Evolutionary conservation across 2,329 filamentous ascomycete species (phyloP).

Genomic region (Hymenoscyphus infarciens): DNA sequence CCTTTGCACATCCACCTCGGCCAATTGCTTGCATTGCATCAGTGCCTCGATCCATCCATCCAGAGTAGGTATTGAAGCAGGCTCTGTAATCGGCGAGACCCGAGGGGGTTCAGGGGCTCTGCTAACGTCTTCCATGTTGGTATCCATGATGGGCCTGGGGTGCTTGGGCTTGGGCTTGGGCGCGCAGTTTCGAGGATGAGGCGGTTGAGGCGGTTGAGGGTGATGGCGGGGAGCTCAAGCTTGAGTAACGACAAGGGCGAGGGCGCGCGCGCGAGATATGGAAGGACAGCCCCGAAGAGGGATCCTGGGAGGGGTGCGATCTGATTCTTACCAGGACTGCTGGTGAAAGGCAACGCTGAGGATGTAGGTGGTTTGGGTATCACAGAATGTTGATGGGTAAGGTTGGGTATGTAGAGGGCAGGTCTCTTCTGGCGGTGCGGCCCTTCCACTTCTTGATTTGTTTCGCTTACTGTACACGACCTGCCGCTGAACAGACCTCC

Average conservation of each 20-base stretch:
- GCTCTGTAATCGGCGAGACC: slow-evolving; percentile 73
- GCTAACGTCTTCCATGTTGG: slow-evolving; percentile 97
- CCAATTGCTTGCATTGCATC: slow-evolving; percentile 98
- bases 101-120: slow-evolving; percentile 76
- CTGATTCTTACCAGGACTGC: slow-evolving; percentile 12
- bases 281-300: slow-evolving; percentile 12
- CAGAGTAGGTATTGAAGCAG: slow-evolving; percentile 84
- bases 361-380: slow-evolving; percentile 23
- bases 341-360: slow-evolving; percentile 7
- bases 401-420: slow-evolving; percentile 3
- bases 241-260: slow-evolving; percentile 28
- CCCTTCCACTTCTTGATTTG: slow-evolving; percentile 3
- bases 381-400: slow-evolving; percentile 24
- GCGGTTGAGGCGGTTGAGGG: slow-evolving; percentile 11
- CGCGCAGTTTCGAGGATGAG: slow-evolving; percentile 1
- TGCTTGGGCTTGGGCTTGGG: not conserved
- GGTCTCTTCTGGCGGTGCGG: slow-evolving; percentile 3
- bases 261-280: slow-evolving; percentile 20
- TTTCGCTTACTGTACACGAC: slow-evolving; percentile 4
- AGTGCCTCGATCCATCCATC: slow-evolving; percentile 98
- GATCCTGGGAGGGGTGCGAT: slow-evolving; percentile 11
- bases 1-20: slow-evolving; percentile 89
- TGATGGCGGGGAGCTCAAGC: slow-evolving; percentile 23
- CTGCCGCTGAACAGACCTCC: not conserved
- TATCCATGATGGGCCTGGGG: slow-evolving; percentile 64